A percentile compares a stretch with the other conserved stretches of the same genome.
Evolutionary conservation across 371 early-diverging fungal genomes (phyloP).

Genomic region (Syncephalastrum contaminatum): DNA sequence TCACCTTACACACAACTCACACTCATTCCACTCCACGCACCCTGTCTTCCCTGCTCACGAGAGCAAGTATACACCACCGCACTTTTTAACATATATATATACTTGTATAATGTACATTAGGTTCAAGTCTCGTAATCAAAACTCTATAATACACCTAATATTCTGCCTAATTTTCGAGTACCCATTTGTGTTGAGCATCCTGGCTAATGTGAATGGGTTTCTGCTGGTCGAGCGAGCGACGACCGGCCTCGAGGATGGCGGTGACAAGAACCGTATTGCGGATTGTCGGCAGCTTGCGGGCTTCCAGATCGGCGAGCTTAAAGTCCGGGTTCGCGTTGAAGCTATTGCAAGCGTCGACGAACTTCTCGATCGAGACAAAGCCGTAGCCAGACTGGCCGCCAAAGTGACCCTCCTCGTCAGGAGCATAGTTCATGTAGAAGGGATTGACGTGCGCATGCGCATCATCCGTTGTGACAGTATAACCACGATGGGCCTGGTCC

Average conservation of each 20-base stretch:
- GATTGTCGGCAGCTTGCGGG: constrained; percentile 35
- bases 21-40: too few species aligned
- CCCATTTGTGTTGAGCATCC: too few species aligned
- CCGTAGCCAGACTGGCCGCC: constrained; percentile 49
- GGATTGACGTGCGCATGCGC: constrained; percentile 44
- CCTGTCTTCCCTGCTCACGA: too few species aligned
- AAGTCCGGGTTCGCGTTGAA: constrained; percentile 20
- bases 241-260: constrained; percentile 51
- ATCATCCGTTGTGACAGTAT: constrained; percentile 32
- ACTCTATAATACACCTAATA: too few species aligned
- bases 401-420: constrained; percentile 44
- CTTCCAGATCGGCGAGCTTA: constrained; percentile 20
- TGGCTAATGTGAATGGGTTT: constrained; percentile 20
- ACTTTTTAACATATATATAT: not conserved
- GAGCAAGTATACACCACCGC: not conserved
- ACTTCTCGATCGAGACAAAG: constrained; percentile 40
- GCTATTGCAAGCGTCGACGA: constrained; percentile 29
- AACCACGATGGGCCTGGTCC: constrained; percentile 59
- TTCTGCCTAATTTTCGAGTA: too few species aligned
- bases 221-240: constrained; percentile 34
- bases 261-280: constrained; percentile 42
- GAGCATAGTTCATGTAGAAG: constrained; percentile 49
- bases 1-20: too few species aligned
- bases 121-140: too few species aligned
- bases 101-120: too few species aligned